phyloP scores from a whole-genome alignment of 495 filamentous ascomycete species.

The Chaetomium tenue region DNA sequence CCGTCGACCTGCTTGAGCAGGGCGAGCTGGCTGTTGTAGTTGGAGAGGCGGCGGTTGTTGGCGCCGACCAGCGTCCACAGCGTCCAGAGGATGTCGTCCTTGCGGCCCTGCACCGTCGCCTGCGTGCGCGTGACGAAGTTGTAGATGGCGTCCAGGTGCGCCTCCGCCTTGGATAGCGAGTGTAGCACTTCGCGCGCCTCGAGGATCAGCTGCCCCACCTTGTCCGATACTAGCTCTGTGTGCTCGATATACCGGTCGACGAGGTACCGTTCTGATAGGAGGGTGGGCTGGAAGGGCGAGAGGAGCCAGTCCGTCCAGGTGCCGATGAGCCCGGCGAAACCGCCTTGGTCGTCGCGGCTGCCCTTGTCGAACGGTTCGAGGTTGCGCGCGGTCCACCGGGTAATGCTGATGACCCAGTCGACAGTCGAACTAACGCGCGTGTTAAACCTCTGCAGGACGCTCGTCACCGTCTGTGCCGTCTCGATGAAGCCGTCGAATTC shows the following conservation, averaged over 20 bases:
- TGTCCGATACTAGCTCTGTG: conserved; percentile 60
- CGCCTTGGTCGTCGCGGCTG: conserved; percentile 41
- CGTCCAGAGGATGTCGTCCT: conserved; percentile 59
- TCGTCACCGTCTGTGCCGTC: conserved; percentile 48
- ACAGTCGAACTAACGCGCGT: conserved; percentile 65
- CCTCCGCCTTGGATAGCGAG: conserved; percentile 60
- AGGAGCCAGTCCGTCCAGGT: conserved; percentile 45
- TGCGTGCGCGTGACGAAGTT: conserved; percentile 59
- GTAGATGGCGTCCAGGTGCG: conserved; percentile 61
- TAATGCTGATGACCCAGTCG: conserved; percentile 63
- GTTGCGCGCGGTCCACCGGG: conserved; percentile 61
- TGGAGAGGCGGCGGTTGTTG: conserved; percentile 54
- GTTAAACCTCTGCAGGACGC: conserved; percentile 65
- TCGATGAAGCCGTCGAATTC: conserved; percentile 68
- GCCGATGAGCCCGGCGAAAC: conserved; percentile 34
- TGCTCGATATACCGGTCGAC: conserved; percentile 65
- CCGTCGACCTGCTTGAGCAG: conserved; percentile 57
- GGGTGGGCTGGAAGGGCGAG: conserved; percentile 56
- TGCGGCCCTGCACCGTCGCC: conserved; percentile 46
- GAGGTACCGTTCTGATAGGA: conserved; percentile 52
- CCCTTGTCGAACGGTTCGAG: conserved; percentile 54
- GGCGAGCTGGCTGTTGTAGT: conserved; percentile 55
- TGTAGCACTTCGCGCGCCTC: conserved; percentile 61
- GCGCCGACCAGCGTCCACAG: conserved; percentile 71
- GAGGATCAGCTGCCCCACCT: conserved; percentile 60